Evolutionary conservation across 495 filamentous ascomycete genomes (phyloP), one percentile per base, ranked within the genome.

Genomic region (Annulohypoxylon stygium): DNA sequence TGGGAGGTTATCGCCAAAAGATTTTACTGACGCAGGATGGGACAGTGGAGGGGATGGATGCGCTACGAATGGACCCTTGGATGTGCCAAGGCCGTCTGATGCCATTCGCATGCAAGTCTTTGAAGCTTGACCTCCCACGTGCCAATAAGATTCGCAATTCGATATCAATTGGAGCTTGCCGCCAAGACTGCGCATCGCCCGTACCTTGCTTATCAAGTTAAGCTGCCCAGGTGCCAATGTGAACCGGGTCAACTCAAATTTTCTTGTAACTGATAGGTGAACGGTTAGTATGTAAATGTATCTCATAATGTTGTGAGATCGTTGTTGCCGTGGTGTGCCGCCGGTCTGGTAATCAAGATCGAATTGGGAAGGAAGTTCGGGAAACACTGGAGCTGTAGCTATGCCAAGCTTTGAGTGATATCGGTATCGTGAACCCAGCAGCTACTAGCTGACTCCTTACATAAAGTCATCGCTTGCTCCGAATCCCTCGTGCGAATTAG

Each of bases 81-180:
- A 58, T 33, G 12, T 59, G 71, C 71, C 71, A 74, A 74, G 71
- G 34, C 36, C 23, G 26, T 63, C 39, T 57, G 66, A 58, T 66
- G 55, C 71, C 30, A 57, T 64, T 63, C 20, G 2, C 25, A 51
- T 73, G 60, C 64, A 73, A 10, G 65, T 65, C 57, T 69, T 61
- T 39, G 18, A 20, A 55, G 23, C 54, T 70, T 63, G 48, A 64
- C n/a, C 55, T 67, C 41, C 61, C 71, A 74, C 53, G 61, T 74
- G 57, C 71, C 59, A 70, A 67, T 67, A 37, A 67, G 66, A 67
- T 70, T 70, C 48, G 63, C 62, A 36, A n/a, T 62, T 53, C 26
- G 16, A 59, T 33, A 48, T 16, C 34, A 37, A 4, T 59, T 16
- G 14, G 4, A 34, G 50, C 16, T 59, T 16, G 8, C 50, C 51